A percentile compares a stretch with the other conserved stretches of the same genome.
phyloP scores from a whole-genome alignment of 441 rosid species.

The Adansonia gregorii region DNA sequence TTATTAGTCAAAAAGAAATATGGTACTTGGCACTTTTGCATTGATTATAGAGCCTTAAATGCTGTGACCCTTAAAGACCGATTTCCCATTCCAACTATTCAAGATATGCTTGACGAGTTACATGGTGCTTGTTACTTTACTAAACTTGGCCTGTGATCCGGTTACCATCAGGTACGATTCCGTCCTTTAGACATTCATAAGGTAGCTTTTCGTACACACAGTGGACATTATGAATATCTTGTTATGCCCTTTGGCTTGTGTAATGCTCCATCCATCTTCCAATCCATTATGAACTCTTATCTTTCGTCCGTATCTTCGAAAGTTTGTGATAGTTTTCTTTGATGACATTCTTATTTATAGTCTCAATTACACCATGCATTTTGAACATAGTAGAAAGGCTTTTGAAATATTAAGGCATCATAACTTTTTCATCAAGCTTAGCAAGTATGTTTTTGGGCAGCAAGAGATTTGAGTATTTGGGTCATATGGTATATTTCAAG shows the following conservation, averaged over 20 bases:
- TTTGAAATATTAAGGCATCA: background rate
- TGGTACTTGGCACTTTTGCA: background rate
- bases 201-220: background rate
- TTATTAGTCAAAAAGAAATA: background rate
- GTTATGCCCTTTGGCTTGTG: background rate
- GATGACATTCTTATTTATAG: background rate
- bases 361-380: background rate
- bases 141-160: background rate
- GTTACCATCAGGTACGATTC: background rate
- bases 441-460: background rate
- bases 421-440: background rate
- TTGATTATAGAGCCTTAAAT: background rate
- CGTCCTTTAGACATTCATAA: background rate
- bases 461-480: background rate
- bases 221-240: background rate
- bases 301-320: background rate
- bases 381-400: background rate
- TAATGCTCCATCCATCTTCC: background rate
- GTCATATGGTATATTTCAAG: background rate
- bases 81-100: background rate
- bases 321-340: background rate
- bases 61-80: background rate
- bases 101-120: background rate
- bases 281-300: background rate
- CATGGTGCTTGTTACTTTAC: background rate